Conservation (phyloP, 169 alveolate species). For the Plasmodium ovale region DNA sequence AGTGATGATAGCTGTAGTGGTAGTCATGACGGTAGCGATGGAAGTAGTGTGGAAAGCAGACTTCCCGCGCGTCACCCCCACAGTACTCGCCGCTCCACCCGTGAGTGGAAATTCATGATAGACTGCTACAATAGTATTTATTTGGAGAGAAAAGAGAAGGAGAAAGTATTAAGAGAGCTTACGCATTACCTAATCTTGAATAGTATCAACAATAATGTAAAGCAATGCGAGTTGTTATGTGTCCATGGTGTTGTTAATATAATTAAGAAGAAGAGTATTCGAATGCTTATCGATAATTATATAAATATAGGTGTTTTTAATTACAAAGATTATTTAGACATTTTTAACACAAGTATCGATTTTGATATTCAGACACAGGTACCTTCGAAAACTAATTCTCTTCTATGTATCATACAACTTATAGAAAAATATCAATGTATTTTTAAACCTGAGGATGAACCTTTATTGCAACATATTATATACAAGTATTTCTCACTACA, state of each 20-base stretch:
- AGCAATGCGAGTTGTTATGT: constrained; percentile 82
- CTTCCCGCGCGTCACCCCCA: neutral
- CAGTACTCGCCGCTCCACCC: neutral
- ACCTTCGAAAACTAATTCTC: constrained; percentile 68
- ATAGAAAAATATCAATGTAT: constrained; percentile 69
- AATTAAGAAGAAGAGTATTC: constrained; percentile 85
- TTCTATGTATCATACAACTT: constrained; percentile 63
- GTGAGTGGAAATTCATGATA: constrained; percentile 23
- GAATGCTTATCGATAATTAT: constrained; percentile 83
- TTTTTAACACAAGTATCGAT: constrained; percentile 75
- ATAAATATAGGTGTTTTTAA: constrained; percentile 79
- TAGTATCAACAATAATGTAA: constrained; percentile 84
- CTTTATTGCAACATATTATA: constrained; percentile 43
- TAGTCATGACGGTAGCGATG: constrained; percentile 4
- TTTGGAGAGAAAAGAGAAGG: constrained; percentile 46
- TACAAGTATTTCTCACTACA: constrained; percentile 64
- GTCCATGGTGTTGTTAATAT: constrained; percentile 87
- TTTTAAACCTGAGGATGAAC: constrained; percentile 54
- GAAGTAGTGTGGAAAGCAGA: neutral
- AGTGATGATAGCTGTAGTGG: neutral
- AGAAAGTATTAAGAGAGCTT: constrained; percentile 78
- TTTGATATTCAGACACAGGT: constrained; percentile 73
- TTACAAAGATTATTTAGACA: constrained; percentile 71
- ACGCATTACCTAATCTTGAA: constrained; percentile 85
- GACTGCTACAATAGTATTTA: constrained; percentile 67